Evolutionary conservation across 1,139 yeast genomes (phyloP).

Genomic region (Candida anutae): DNA sequence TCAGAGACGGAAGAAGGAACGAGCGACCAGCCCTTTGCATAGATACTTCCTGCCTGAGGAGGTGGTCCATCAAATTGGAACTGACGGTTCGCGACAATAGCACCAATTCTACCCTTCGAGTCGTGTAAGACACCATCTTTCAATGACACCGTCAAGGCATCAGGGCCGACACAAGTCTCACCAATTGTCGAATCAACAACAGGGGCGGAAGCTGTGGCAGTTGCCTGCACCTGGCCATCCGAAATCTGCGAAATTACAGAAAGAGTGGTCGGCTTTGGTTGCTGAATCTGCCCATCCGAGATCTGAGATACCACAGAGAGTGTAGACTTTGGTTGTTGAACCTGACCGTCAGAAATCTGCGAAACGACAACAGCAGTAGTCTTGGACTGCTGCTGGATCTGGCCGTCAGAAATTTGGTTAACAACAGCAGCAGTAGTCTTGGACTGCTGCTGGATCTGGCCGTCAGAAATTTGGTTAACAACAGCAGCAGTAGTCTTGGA

Average conservation of each 20-base stretch:
- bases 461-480: slow-evolving; percentile 32
- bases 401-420: slow-evolving; percentile 51
- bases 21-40: slow-evolving; percentile 32
- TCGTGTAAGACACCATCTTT: slow-evolving; percentile 24
- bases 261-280: slow-evolving; percentile 17
- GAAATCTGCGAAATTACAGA: slow-evolving; percentile 25
- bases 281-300: slow-evolving; percentile 35
- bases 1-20: slow-evolving; percentile 17
- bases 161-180: slow-evolving; percentile 19
- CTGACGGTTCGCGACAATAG: slow-evolving; percentile 39
- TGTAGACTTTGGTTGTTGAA: slow-evolving; percentile 25
- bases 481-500: too few relatives aligned
- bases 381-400: slow-evolving; percentile 23
- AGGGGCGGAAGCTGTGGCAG: slow-evolving; percentile 3
- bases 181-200: slow-evolving; percentile 1
- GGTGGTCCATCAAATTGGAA: slow-evolving; percentile 41
- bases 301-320: slow-evolving; percentile 22
- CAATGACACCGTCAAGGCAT: slow-evolving; percentile 23
- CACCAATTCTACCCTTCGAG: slow-evolving; percentile 29
- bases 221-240: slow-evolving; percentile 23
- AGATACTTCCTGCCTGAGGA: slow-evolving; percentile 36
- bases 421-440: slow-evolving; percentile 28
- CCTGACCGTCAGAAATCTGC: slow-evolving; percentile 37
- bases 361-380: slow-evolving; percentile 22
- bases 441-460: slow-evolving; percentile 32